Conservation (phyloP, 805 yeast species). For the Geotrichum ghanense region DNA sequence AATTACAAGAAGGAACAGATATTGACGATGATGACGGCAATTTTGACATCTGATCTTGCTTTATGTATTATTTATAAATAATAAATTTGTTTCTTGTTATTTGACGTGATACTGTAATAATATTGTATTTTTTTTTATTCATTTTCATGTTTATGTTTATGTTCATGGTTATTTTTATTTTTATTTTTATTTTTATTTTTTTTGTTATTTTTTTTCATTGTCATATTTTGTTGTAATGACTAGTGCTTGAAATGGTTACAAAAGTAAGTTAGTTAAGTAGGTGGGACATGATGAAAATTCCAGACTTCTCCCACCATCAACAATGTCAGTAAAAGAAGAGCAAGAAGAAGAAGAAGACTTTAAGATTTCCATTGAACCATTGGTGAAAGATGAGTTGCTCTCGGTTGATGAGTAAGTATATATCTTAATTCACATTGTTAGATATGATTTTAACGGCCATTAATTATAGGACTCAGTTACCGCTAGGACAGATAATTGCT, state of each 20-base stretch:
- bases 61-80: background rate
- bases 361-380: background rate
- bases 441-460: background rate
- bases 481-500: slow-evolving; percentile 35
- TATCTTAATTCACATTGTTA: background rate
- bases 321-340: background rate
- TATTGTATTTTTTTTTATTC: no score
- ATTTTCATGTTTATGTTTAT: no score
- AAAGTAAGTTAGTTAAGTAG: no score
- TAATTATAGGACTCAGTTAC: slow-evolving; percentile 1
- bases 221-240: no score
- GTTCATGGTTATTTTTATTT: background rate
- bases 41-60: slow-evolving; percentile 20
- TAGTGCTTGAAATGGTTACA: no score
- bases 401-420: background rate
- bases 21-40: slow-evolving; percentile 32
- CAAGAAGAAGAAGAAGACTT: background rate
- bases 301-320: slow-evolving; percentile 1
- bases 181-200: background rate
- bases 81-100: background rate
- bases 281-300: no score
- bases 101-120: background rate
- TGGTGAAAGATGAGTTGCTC: background rate
- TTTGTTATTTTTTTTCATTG: background rate
- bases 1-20: slow-evolving; percentile 32